Evolutionary conservation across 2,329 filamentous ascomycete species (phyloP).

Genomic region (Fusarium vanettenii): DNA sequence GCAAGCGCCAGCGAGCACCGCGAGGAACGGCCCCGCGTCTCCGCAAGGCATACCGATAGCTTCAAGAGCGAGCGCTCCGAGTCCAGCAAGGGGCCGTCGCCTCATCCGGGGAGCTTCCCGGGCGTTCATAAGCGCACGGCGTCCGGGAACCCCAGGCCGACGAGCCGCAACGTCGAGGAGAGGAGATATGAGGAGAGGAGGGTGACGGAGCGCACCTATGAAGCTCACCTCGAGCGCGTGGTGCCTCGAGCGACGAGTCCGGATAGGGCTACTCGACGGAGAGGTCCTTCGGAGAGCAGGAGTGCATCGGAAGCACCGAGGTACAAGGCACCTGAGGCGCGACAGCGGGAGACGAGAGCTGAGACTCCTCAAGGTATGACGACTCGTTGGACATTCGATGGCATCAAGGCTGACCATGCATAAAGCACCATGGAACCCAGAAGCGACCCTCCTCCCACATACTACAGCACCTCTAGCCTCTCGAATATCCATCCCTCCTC

Average conservation of each 20-base stretch:
- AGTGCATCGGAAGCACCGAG: slow-evolving; percentile 52
- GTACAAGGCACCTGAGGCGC: slow-evolving; percentile 58
- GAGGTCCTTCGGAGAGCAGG: slow-evolving; percentile 51
- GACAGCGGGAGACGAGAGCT: slow-evolving; percentile 56
- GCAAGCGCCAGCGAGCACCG: slow-evolving; percentile 52
- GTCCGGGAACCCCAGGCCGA: slow-evolving; percentile 66
- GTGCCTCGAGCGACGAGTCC: slow-evolving; percentile 70
- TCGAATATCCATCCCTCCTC: slow-evolving; percentile 72
- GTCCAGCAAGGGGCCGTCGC: slow-evolving; percentile 51
- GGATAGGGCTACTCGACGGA: slow-evolving; percentile 61
- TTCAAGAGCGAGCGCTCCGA: slow-evolving; percentile 51
- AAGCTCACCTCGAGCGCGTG: slow-evolving; percentile 73
- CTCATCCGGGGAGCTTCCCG: slow-evolving; percentile 49
- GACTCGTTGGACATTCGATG: background rate
- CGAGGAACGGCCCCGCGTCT: slow-evolving; percentile 53
- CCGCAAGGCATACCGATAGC: slow-evolving; percentile 45
- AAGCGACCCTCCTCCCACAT: slow-evolving; percentile 77
- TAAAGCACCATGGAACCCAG: slow-evolving; percentile 78
- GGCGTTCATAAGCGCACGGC: slow-evolving; percentile 65
- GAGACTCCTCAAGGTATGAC: slow-evolving; percentile 63
- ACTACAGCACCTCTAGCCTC: slow-evolving; percentile 79
- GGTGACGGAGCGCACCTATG: slow-evolving; percentile 64
- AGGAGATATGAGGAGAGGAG: slow-evolving; percentile 63
- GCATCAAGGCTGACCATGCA: slow-evolving; percentile 31
- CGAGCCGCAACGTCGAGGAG: slow-evolving; percentile 58